Evolutionary conservation across 768 basidiomycete species (phyloP).

Genomic region (Paxillus rubicundulus): DNA sequence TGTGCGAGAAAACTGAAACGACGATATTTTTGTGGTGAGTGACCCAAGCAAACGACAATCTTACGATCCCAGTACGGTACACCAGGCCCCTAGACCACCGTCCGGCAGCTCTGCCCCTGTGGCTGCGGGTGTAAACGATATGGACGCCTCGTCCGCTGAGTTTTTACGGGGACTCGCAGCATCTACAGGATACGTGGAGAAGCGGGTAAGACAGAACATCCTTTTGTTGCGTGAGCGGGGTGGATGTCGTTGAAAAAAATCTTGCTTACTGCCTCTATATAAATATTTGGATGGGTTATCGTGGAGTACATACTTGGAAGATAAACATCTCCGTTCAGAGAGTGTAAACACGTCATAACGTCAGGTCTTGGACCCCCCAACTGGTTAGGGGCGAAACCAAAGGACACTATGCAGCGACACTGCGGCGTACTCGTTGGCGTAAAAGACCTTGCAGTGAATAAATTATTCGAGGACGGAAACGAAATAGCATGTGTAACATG

Average conservation of each 20-base stretch:
- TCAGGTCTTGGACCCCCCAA: not conserved
- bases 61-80: constrained; percentile 26
- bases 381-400: not conserved
- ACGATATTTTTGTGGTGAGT: not conserved
- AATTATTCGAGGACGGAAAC: not conserved
- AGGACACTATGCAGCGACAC: not conserved
- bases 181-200: not conserved
- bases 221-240: not conserved
- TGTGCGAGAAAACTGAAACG: constrained; percentile 23
- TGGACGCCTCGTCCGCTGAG: not conserved
- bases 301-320: not conserved
- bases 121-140: not conserved
- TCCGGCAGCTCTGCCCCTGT: not conserved
- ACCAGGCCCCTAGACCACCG: constrained; percentile 22
- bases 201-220: not conserved
- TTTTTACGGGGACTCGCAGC: not conserved
- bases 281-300: not conserved
- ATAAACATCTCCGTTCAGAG: too few relatives aligned
- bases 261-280: not conserved
- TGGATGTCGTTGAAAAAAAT: not conserved
- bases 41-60: not conserved
- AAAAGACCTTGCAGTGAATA: not conserved
- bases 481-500: not conserved
- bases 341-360: not conserved
- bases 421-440: too few relatives aligned